These are phyloP conservation scores for Hyaloscypha hepaticicola DNA, from an alignment of 495 filamentous ascomycete genomes.

Conservation along the genomic window DNA sequence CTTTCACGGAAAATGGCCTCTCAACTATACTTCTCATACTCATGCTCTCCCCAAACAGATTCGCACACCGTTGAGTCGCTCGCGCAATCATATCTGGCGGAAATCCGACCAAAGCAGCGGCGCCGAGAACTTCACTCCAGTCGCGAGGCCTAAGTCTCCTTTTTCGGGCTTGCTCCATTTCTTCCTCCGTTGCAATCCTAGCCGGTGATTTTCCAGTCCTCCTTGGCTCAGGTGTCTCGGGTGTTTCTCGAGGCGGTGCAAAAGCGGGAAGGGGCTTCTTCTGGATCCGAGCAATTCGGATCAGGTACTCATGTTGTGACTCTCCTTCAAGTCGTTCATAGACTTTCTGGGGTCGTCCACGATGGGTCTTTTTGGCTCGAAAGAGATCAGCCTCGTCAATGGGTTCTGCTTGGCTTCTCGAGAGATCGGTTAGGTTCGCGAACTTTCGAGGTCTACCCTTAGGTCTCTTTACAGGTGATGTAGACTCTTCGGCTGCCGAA, in stretches of 20 bases:
- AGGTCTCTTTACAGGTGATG: constrained; percentile 12
- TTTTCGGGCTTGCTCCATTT: background rate
- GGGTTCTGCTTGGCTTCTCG: background rate
- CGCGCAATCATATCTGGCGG: constrained; percentile 58
- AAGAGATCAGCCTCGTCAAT: constrained; percentile 13
- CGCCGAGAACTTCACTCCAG: constrained; percentile 77
- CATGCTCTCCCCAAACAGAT: constrained; percentile 67
- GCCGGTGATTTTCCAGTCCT: background rate
- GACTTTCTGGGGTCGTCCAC: constrained; percentile 39
- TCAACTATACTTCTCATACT: constrained; percentile 56
- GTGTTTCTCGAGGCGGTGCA: constrained; percentile 5
- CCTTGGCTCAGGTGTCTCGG: background rate
- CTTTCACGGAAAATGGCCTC: constrained; percentile 29
- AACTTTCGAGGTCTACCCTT: constrained; percentile 30
- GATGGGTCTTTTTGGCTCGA: constrained; percentile 19
- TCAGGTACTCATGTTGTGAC: constrained; percentile 40
- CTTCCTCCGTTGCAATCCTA: constrained; percentile 12
- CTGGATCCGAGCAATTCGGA: constrained; percentile 40
- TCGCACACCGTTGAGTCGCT: constrained; percentile 65
- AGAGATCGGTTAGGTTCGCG: constrained; percentile 18
- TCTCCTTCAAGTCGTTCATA: constrained; percentile 43
- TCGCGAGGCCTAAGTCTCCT: constrained; percentile 54
- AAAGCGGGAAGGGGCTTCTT: constrained; percentile 33
- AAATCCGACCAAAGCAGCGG: constrained; percentile 70
- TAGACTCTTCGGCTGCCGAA: background rate